Conservation (phyloP, 108 stramenopile genomes). For the Licmophora abbreviata region DNA sequence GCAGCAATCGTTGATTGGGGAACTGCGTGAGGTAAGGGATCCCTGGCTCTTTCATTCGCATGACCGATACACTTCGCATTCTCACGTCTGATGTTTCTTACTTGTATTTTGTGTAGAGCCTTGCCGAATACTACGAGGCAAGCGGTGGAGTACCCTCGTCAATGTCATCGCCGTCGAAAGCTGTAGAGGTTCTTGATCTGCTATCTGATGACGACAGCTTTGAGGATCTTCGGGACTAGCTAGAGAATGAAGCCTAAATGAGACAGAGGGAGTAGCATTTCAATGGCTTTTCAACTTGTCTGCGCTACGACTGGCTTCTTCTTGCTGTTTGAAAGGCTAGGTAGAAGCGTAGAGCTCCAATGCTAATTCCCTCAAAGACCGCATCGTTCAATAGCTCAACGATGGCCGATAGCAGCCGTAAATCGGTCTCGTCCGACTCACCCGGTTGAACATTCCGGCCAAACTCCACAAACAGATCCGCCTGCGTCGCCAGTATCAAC, state of each 20-base stretch:
- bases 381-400: slow-evolving; percentile 71
- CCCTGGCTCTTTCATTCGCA: too few species aligned
- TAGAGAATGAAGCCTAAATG: background rate
- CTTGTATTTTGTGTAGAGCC: too few species aligned
- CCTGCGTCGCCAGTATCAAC: slow-evolving; percentile 65
- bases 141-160: too few species aligned
- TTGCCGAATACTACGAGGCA: too few species aligned
- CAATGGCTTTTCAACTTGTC: too few species aligned
- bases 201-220: slow-evolving; percentile 4
- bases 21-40: slow-evolving; percentile 38
- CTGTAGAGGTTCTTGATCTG: too few species aligned
- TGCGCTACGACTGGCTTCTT: too few species aligned
- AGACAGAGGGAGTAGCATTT: background rate
- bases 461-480: slow-evolving; percentile 56
- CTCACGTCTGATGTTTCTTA: too few species aligned
- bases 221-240: slow-evolving; percentile 4
- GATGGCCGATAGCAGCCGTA: slow-evolving; percentile 26
- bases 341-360: slow-evolving; percentile 45
- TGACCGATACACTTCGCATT: too few species aligned
- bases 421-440: slow-evolving; percentile 46
- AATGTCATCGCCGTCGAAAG: too few species aligned
- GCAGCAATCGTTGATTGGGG: slow-evolving; percentile 41
- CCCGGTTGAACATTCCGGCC: slow-evolving; percentile 50
- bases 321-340: too few species aligned
- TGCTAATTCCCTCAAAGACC: slow-evolving; percentile 50